phyloP scores from a whole-genome alignment of 177 flowering plant species.

The Telopea speciosissima region DNA sequence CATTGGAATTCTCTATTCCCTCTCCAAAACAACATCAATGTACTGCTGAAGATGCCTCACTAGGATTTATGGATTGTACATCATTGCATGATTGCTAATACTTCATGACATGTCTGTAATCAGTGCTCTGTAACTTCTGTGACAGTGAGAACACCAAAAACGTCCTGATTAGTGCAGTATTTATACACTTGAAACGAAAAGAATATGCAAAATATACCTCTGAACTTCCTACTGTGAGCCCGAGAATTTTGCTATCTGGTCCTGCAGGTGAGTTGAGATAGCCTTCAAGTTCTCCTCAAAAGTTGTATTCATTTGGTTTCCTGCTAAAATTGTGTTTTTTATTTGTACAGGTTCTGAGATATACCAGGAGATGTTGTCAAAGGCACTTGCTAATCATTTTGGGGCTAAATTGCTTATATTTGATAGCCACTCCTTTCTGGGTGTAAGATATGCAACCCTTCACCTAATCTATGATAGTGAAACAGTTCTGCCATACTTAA shows the following conservation, averaged over 20 bases:
- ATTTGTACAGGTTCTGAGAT: conserved; percentile 73
- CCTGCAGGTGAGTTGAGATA: conserved; percentile 57
- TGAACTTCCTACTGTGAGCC: conserved; percentile 69
- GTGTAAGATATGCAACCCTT: conserved; percentile 44
- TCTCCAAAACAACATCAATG: too few species aligned
- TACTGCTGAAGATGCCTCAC: too few species aligned
- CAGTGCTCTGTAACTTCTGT: neutral
- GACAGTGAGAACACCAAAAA: conserved; percentile 78
- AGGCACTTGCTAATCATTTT: conserved; percentile 80
- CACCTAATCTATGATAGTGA: neutral
- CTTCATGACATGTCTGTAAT: neutral
- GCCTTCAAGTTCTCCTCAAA: too few species aligned
- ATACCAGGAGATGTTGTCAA: conserved; percentile 85
- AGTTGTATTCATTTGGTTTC: too few species aligned
- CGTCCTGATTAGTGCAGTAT: conserved; percentile 69
- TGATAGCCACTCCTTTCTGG: conserved; percentile 64
- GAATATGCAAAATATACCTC: conserved; percentile 62
- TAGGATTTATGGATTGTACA: too few species aligned
- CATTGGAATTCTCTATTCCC: too few species aligned
- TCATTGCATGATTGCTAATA: too few species aligned
- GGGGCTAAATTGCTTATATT: conserved; percentile 83
- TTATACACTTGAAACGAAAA: conserved; percentile 66
- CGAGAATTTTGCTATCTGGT: conserved; percentile 81
- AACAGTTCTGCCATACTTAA: too few species aligned
- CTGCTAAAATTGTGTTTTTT: neutral